These are phyloP conservation scores for Stephania cephalantha DNA, from an alignment of 164 flowering plant species.

Conservation along the genomic window DNA sequence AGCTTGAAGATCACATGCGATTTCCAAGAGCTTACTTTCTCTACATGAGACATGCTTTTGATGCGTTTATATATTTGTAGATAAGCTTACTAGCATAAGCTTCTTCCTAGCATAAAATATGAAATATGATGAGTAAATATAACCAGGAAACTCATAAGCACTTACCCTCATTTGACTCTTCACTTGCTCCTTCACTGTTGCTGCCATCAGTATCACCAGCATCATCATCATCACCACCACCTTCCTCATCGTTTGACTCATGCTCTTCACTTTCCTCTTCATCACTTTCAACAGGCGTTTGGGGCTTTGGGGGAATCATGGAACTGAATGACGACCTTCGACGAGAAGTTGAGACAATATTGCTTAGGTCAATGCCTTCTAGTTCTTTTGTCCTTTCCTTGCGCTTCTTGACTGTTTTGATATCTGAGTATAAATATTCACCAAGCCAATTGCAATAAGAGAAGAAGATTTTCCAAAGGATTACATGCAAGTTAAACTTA, in stretches of 20 bases:
- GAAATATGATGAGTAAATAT: not conserved
- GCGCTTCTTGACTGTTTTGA: slow-evolving; percentile 64
- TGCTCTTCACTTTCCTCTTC: slow-evolving; percentile 30
- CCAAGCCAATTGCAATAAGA: not conserved
- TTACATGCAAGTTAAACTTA: not conserved
- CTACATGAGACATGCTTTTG: too few relatives aligned
- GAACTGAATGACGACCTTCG: slow-evolving; percentile 63
- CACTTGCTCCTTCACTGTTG: slow-evolving; percentile 30
- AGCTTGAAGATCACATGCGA: too few relatives aligned
- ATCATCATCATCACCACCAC: slow-evolving; percentile 25
- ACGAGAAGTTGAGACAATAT: slow-evolving; percentile 73
- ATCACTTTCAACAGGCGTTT: slow-evolving; percentile 35
- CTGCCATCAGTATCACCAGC: slow-evolving; percentile 30
- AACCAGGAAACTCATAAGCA: not conserved
- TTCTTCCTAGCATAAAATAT: too few relatives aligned
- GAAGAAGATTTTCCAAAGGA: not conserved
- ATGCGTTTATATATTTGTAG: too few relatives aligned
- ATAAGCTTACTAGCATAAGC: too few relatives aligned
- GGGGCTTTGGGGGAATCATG: slow-evolving; percentile 57
- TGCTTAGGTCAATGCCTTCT: slow-evolving; percentile 90
- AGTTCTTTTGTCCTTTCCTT: slow-evolving; percentile 90
- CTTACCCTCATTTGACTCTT: slow-evolving; percentile 42
- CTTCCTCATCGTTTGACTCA: slow-evolving; percentile 29
- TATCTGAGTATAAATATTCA: slow-evolving; percentile 39
- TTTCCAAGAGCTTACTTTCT: too few relatives aligned